These are phyloP conservation scores for Crithidia fasciculata DNA, from an alignment of 208 protist genomes.

Conservation along the genomic window DNA sequence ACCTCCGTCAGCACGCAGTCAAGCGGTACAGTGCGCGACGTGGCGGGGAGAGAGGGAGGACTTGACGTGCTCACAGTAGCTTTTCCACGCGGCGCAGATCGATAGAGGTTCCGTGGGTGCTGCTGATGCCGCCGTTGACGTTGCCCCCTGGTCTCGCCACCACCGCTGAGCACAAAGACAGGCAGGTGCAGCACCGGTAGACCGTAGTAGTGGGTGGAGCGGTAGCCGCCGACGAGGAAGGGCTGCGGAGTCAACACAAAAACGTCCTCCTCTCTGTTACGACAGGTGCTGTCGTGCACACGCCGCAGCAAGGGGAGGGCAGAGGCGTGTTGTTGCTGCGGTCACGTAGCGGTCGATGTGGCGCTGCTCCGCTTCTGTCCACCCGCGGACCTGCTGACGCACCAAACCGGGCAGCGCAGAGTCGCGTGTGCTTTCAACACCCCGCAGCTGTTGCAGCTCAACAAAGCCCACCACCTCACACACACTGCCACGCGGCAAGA, in stretches of 20 bases:
- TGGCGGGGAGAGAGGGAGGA: background rate
- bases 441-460: background rate
- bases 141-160: background rate
- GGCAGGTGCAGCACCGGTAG: constrained; percentile 65
- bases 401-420: constrained; percentile 1
- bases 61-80: too few relatives aligned
- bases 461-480: constrained; percentile 40
- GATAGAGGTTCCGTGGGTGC: background rate
- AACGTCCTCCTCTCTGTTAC: background rate
- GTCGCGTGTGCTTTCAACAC: background rate
- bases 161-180: constrained; percentile 26
- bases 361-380: background rate
- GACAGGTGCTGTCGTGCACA: background rate
- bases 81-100: background rate
- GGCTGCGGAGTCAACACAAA: constrained; percentile 41
- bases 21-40: constrained; percentile 9
- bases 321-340: constrained; percentile 29
- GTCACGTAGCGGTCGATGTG: constrained; percentile 21
- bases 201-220: constrained; percentile 68
- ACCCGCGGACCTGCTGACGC: constrained; percentile 11
- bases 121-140: background rate
- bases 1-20: constrained; percentile 25
- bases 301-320: constrained; percentile 45
- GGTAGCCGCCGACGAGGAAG: constrained; percentile 51
- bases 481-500: constrained; percentile 16